Percentiles rank a stretch among this genome's conserved stretches.
phyloP scores from a whole-genome alignment of 2,329 filamentous ascomycete genomes.

The Neonectria magnoliae region DNA sequence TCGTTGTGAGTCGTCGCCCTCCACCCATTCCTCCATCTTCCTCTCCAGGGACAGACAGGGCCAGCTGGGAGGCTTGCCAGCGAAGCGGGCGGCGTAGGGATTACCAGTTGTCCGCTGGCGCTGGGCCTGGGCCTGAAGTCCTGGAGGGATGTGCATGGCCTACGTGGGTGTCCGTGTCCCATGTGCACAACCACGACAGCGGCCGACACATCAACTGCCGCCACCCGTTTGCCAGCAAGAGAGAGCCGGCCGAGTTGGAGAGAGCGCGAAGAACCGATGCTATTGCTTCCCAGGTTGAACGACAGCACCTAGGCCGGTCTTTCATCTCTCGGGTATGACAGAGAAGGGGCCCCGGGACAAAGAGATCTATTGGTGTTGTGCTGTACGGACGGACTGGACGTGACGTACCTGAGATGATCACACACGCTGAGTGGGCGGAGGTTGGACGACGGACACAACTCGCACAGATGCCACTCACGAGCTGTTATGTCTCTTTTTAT shows the following conservation, averaged over 20 bases:
- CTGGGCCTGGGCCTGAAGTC: slow-evolving; percentile 1
- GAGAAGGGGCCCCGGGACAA: slow-evolving; percentile 21
- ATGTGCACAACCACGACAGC: slow-evolving; percentile 17
- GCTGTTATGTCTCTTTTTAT: neutral
- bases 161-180: slow-evolving; percentile 29
- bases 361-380: slow-evolving; percentile 15
- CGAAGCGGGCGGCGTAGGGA: slow-evolving; percentile 16
- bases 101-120: slow-evolving; percentile 3
- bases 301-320: slow-evolving; percentile 25
- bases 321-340: slow-evolving; percentile 21
- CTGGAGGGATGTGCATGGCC: slow-evolving; percentile 13
- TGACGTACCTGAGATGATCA: slow-evolving; percentile 40
- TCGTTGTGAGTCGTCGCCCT: neutral
- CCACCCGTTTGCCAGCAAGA: slow-evolving; percentile 27
- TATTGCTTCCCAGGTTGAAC: slow-evolving; percentile 10
- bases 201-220: slow-evolving; percentile 21
- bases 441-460: slow-evolving; percentile 26
- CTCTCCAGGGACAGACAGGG: slow-evolving; percentile 19
- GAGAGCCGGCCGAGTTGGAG: slow-evolving; percentile 12
- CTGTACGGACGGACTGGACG: slow-evolving; percentile 32
- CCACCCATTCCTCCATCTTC: neutral
- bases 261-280: slow-evolving; percentile 19
- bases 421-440: slow-evolving; percentile 16
- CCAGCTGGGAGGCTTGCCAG: slow-evolving; percentile 22
- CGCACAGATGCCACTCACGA: slow-evolving; percentile 28